These are phyloP conservation scores for Pleurotus platypus DNA, from an alignment of 768 basidiomycete genomes.

Conservation along the genomic window DNA sequence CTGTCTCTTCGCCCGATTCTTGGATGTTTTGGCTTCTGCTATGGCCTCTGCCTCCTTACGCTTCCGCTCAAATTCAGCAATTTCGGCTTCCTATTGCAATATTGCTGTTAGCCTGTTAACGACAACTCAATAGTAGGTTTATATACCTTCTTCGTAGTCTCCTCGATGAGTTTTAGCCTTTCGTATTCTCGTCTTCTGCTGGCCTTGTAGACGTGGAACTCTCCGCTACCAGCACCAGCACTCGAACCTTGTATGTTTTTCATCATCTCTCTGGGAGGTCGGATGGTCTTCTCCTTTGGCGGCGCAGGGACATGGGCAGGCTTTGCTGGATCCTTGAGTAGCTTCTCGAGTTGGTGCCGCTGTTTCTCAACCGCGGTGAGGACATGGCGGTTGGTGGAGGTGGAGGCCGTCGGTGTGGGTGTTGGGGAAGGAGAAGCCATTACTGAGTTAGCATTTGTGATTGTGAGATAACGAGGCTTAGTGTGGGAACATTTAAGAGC, in stretches of 20 bases:
- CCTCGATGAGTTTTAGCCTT: conserved; percentile 86
- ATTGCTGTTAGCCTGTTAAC: too few relatives aligned
- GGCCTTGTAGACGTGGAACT: conserved; percentile 99
- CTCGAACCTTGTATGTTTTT: conserved; percentile 98
- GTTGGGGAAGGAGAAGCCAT: background rate
- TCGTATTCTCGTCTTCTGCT: conserved; percentile 93
- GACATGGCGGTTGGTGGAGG: conserved; percentile 40
- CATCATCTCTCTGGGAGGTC: conserved; percentile 93
- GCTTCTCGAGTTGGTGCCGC: conserved; percentile 70
- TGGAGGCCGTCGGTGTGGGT: conserved; percentile 8
- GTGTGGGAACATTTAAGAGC: too few relatives aligned
- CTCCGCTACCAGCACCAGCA: conserved; percentile 95
- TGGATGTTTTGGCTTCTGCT: conserved; percentile 87
- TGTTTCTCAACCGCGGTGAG: conserved; percentile 52
- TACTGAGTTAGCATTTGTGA: too few relatives aligned
- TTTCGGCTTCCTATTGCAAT: conserved; percentile 57
- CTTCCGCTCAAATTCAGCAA: conserved; percentile 71
- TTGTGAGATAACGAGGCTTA: too few relatives aligned
- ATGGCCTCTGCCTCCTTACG: conserved; percentile 65
- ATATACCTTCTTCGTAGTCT: conserved; percentile 69
- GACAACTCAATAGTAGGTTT: too few relatives aligned
- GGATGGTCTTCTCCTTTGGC: conserved; percentile 77
- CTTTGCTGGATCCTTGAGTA: conserved; percentile 88
- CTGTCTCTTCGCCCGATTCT: conserved; percentile 90
- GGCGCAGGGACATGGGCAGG: conserved; percentile 76